Base-by-base conservation (phyloP, 495 filamentous ascomycete genomes). In the Xylaria scruposa region DNA sequence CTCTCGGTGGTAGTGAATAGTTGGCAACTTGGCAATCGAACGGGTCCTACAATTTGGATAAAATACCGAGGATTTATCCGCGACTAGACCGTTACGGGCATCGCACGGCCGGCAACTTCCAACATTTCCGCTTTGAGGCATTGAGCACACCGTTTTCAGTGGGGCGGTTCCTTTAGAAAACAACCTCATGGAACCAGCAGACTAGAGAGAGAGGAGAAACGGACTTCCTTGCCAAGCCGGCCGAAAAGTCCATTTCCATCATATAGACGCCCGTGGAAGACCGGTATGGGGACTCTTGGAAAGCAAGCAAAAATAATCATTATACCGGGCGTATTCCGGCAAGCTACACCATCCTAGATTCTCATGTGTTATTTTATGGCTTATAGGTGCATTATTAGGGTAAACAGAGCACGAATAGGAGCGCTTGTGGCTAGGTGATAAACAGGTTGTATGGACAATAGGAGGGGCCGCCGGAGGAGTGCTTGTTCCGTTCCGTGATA, bases 101-200 rank as follows among this genome's bases (percentile, higher is more conserved):
- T 40, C 21, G 12, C 36, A 58, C 68, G 46, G 59, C 68, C 21
- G 59, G 56, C 29, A 38, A 26, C 40, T 13, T 19, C 4, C 36
- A 49, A 10, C 56, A 64, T 70, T 64, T 70, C 68, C 68, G 36
- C 68, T 63, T 70, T 64, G 59, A 47, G 68, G 47, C 59, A 63
- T 70, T 64, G 68, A 70, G 10, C 51, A 24, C 33, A 19, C 54
- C 31, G 44, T 4, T 53, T 62, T 42, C 54, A 24, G 38, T 68
- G 51, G 49, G 49, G 63, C 26, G 2, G 46, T 19, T 31, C 21
- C 62, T 36, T 9, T 17, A 49, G 44, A 66, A 49, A 9, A n/a
- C 24, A 33, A n/a, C 51, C 6, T 36, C 24, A 46, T n/a, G 0
- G 15, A 40, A 13, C 24, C 8, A 31, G 24, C 15, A 15, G 13